Evolutionary conservation across 352 stramenopile genomes (phyloP), one percentile per base, ranked within the genome.

Genomic region (Phytophthora hibernalis): DNA sequence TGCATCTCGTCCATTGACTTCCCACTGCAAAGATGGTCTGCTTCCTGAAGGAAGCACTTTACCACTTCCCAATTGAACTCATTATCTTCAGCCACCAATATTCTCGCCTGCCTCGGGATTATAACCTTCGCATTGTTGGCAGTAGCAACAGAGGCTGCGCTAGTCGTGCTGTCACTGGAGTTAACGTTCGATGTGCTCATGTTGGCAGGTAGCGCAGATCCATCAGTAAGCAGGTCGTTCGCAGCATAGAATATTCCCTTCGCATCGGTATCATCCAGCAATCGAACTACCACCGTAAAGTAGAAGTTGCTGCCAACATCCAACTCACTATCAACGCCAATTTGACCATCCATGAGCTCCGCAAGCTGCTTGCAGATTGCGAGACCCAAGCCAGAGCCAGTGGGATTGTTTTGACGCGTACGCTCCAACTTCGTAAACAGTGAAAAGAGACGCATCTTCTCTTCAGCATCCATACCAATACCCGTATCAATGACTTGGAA

Each of bases 291-390:
- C 11, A 96, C 83, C 0, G 83, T 92, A 56, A 95, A 96, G 61
- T 87, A 94, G 57, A 97, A 97, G 54, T 90, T 89, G 48, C 77
- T 90, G 13, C 90, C 90, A n/a, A 90, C 74, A 16, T 77, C 79
- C 3, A 94, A 69, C 45, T 92, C 76, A 56, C 82, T 94, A 33
- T 96, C 87, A 12, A 97, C 85, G 48, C 89, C 87, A 53, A 97
- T 96, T 35, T 88, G 70, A 6, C 90, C 90, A 57, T 92, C 88
- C 90, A 97, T 97, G 20, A 96, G 73, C 59, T 96, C 87, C 8
- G 89, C 86, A 28, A 97, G 83, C 59, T 95, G 85, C 62, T 95
- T 96, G 62, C 87, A 96, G 51, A 97, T 96, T 9, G 87, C 86
- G 44, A 97, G 72, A 9, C 90, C 90, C 8, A 97, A 70, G 7